Conservation (phyloP, 768 basidiomycete species). For the Pleurotus pulmonarius region DNA sequence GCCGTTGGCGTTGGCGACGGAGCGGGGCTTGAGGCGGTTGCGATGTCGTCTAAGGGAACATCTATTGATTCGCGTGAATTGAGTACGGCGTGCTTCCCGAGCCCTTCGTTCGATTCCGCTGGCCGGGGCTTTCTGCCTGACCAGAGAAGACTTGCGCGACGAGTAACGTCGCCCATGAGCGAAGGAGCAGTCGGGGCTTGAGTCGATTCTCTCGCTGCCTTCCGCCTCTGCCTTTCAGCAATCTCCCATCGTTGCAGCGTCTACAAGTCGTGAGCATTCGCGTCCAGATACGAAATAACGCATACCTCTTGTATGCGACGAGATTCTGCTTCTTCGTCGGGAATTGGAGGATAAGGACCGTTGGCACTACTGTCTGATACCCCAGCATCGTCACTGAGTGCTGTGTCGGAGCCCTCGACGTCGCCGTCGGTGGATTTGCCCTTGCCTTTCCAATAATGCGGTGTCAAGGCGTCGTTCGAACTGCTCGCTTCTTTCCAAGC, state of each 20-base stretch:
- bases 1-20: conserved; percentile 39
- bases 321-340: conserved; percentile 64
- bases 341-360: conserved; percentile 60
- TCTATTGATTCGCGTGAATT: conserved; percentile 52
- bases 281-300: conserved; percentile 7
- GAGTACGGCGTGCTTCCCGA: conserved; percentile 42
- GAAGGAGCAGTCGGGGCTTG: conserved; percentile 29
- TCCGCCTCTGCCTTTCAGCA: conserved; percentile 72
- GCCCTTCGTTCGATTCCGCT: conserved; percentile 18
- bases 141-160: conserved; percentile 59
- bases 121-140: conserved; percentile 33
- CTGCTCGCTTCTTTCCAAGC: neutral
- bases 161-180: conserved; percentile 54
- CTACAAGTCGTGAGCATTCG: conserved; percentile 30
- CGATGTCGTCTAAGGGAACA: conserved; percentile 53
- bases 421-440: conserved; percentile 22
- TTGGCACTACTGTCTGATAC: conserved; percentile 13
- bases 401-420: conserved; percentile 7
- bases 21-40: conserved; percentile 28
- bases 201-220: conserved; percentile 58
- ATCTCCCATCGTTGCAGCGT: conserved; percentile 77
- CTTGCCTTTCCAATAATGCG: conserved; percentile 26
- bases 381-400: conserved; percentile 14
- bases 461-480: conserved; percentile 1
- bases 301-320: conserved; percentile 69